Conservation (phyloP, 345 rosid species). For the Litchi chinensis region DNA sequence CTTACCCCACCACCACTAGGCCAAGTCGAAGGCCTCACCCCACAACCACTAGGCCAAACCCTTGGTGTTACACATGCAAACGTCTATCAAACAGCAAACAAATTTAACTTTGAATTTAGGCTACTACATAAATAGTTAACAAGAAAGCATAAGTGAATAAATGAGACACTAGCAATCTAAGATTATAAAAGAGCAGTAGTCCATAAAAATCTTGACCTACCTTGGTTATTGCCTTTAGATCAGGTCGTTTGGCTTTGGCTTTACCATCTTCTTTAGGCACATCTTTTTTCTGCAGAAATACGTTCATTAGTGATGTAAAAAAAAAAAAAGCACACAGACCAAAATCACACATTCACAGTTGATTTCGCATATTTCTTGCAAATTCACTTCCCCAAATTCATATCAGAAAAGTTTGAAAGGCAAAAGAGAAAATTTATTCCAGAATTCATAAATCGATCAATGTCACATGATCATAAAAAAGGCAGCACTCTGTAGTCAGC, state of each 20-base stretch:
- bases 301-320: not conserved
- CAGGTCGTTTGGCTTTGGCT: conserved; percentile 65
- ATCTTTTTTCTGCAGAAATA: conserved; percentile 41
- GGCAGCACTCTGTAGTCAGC: not conserved
- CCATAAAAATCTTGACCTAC: conserved; percentile 42
- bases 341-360: not conserved
- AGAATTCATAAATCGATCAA: not conserved
- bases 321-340: not conserved
- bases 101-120: not conserved
- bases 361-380: not conserved
- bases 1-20: no score
- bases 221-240: conserved; percentile 78
- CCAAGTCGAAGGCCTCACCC: not conserved
- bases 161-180: not conserved
- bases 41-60: not conserved
- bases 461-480: not conserved
- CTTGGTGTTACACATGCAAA: not conserved
- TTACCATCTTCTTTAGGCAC: conserved; percentile 32
- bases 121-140: not conserved
- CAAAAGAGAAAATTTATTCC: not conserved
- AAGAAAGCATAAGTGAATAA: not conserved
- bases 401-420: not conserved
- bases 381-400: not conserved
- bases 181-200: not conserved
- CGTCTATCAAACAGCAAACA: not conserved